Evolutionary conservation across 352 stramenopile species (phyloP).

Genomic region (Pythium oligandrum): DNA sequence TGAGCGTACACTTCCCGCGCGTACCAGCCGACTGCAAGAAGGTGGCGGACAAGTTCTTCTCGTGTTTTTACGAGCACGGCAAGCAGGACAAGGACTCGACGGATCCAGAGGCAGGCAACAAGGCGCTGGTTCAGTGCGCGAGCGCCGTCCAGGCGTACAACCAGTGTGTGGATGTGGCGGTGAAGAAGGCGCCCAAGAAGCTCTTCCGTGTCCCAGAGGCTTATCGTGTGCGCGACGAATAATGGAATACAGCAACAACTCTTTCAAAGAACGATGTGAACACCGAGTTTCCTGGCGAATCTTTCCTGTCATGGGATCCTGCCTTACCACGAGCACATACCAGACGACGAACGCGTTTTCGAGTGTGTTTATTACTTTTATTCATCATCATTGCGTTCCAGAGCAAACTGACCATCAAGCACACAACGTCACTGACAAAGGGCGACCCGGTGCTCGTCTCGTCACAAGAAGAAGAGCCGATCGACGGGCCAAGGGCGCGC

Average conservation of each 20-base stretch:
- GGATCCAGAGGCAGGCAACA: conserved; percentile 63
- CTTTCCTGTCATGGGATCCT: too few species aligned
- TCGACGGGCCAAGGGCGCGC: too few species aligned
- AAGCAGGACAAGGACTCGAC: conserved; percentile 54
- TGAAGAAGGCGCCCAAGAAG: conserved; percentile 54
- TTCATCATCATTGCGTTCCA: too few species aligned
- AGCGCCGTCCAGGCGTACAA: conserved; percentile 65
- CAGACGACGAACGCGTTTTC: conserved; percentile 1
- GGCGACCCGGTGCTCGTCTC: too few species aligned
- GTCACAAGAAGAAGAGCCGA: too few species aligned
- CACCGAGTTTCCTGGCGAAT: too few species aligned
- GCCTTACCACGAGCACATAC: too few species aligned
- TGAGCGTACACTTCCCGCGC: conserved; percentile 76
- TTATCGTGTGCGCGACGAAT: conserved; percentile 63
- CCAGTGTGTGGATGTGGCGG: conserved; percentile 55
- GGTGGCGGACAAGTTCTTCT: conserved; percentile 67
- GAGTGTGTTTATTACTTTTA: too few species aligned
- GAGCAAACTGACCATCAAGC: background rate
- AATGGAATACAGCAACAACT: conserved; percentile 6
- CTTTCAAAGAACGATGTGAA: too few species aligned
- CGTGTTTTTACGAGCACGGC: conserved; percentile 78
- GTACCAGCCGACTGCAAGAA: conserved; percentile 68
- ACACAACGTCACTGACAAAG: too few species aligned
- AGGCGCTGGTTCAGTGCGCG: conserved; percentile 52
- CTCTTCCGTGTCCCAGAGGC: conserved; percentile 79